A percentile compares a stretch with the other conserved stretches of the same genome.
These are phyloP conservation scores for Macrocybe gigantea DNA, from an alignment of 768 basidiomycete genomes.

Conservation along the genomic window DNA sequence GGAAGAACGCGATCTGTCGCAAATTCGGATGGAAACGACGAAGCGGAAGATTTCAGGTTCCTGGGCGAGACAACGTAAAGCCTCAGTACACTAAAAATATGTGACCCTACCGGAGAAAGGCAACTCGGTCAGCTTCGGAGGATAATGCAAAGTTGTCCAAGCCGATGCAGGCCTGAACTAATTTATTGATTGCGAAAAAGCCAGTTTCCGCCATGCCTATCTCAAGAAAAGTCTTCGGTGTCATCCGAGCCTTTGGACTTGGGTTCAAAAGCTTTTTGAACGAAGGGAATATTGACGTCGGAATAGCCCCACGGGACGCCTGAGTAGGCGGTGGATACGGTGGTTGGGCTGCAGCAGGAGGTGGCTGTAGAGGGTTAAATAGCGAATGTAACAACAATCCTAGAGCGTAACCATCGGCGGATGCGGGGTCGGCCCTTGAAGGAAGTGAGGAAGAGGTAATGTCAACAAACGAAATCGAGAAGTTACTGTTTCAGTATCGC, in stretches of 20 bases:
- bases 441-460: constrained; percentile 1
- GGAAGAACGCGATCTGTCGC: constrained; percentile 83
- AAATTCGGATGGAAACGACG: constrained; percentile 84
- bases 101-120: constrained; percentile 54
- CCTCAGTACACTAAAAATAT: neutral
- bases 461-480: neutral
- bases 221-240: constrained; percentile 72
- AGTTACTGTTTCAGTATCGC: constrained; percentile 73
- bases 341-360: constrained; percentile 59
- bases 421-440: constrained; percentile 36
- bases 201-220: constrained; percentile 76
- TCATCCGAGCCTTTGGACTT: constrained; percentile 72
- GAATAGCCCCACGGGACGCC: constrained; percentile 75
- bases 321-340: constrained; percentile 76
- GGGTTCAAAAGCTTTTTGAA: constrained; percentile 92
- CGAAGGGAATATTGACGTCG: constrained; percentile 62
- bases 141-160: constrained; percentile 81
- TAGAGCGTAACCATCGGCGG: constrained; percentile 82
- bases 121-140: constrained; percentile 73
- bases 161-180: constrained; percentile 80
- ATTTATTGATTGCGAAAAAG: constrained; percentile 77
- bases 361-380: constrained; percentile 82
- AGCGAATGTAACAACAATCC: constrained; percentile 80
- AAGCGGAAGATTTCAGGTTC: constrained; percentile 71
- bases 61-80: constrained; percentile 26